A percentile compares a stretch with the other conserved stretches of the same genome.
Conservation (phyloP, 2,329 filamentous ascomycete genomes). For the Scedosporium aurantiacum region DNA sequence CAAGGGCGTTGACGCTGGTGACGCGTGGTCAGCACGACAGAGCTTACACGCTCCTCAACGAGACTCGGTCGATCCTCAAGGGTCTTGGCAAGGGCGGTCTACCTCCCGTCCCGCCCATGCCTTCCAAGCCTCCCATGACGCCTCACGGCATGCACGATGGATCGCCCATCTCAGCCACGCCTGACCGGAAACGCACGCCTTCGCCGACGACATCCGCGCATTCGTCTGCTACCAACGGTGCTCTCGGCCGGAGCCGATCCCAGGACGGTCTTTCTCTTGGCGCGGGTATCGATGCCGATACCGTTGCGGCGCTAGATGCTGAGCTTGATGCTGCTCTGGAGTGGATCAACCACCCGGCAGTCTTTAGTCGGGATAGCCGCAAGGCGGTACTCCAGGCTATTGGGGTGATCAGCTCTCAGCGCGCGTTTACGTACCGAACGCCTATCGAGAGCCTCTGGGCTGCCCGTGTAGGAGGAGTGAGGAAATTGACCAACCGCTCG, state of each 20-base stretch:
- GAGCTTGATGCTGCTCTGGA: conserved; percentile 86
- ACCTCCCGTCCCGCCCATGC: conserved; percentile 67
- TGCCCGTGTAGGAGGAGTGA: conserved; percentile 67
- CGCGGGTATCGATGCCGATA: conserved; percentile 71
- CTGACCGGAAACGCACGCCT: conserved; percentile 44
- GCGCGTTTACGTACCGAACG: conserved; percentile 86
- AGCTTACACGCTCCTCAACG: conserved; percentile 80
- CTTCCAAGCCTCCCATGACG: conserved; percentile 30
- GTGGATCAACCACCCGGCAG: conserved; percentile 95
- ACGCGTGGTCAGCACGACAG: conserved; percentile 87
- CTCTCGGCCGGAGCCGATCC: conserved; percentile 40
- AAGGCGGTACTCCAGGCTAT: conserved; percentile 96
- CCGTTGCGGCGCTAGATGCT: conserved; percentile 76
- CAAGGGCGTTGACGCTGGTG: conserved; percentile 79
- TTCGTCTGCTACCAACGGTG: conserved; percentile 26
- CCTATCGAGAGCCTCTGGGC: conserved; percentile 87
- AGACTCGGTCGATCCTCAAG: conserved; percentile 91
- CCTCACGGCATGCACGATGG: conserved; percentile 33
- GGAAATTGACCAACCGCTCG: conserved; percentile 68
- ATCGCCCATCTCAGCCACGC: conserved; percentile 30
- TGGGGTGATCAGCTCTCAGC: conserved; percentile 88
- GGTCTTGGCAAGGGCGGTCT: conserved; percentile 90
- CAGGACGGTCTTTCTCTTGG: conserved; percentile 47
- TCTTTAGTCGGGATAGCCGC: conserved; percentile 85
- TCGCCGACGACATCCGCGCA: conserved; percentile 40